A percentile compares a stretch with the other conserved stretches of the same genome.
phyloP scores from a whole-genome alignment of 208 protist genomes.

The Trypanosoma rangeli region DNA sequence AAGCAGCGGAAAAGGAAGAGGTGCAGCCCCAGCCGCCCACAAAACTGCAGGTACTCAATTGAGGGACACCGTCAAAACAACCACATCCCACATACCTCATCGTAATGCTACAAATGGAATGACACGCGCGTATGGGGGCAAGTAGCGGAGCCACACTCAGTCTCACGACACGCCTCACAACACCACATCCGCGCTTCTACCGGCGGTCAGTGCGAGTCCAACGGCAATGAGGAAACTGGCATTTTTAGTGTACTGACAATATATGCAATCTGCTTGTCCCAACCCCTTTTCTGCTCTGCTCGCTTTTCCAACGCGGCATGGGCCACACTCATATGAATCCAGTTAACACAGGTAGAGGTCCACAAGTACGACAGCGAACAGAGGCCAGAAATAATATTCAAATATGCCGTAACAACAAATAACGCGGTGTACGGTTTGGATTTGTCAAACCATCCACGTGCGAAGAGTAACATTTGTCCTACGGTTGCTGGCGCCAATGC shows the following conservation, averaged over 20 bases:
- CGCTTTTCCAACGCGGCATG: conserved; percentile 2
- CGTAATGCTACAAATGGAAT: neutral
- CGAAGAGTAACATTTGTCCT: conserved; percentile 12
- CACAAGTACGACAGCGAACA: conserved; percentile 15
- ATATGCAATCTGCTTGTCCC: conserved; percentile 15
- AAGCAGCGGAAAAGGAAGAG: conserved; percentile 22
- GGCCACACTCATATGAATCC: conserved; percentile 13
- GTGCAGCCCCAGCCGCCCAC: neutral
- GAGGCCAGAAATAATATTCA: conserved; percentile 6
- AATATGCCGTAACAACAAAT: conserved; percentile 13
- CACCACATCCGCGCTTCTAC: no score
- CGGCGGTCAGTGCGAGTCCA: no score
- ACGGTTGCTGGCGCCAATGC: conserved; percentile 14
- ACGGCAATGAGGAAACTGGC: no score
- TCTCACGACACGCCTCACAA: neutral
- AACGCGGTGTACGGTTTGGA: neutral
- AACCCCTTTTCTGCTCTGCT: conserved; percentile 3
- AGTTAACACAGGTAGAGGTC: conserved; percentile 22
- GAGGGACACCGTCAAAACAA: neutral
- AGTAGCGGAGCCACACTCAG: neutral
- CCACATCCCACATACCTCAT: neutral
- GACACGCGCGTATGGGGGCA: neutral
- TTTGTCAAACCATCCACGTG: neutral
- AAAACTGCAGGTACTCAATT: neutral
- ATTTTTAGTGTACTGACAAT: neutral